Conservation (phyloP, 768 basidiomycete species). For the Saitozyma podzolica region DNA sequence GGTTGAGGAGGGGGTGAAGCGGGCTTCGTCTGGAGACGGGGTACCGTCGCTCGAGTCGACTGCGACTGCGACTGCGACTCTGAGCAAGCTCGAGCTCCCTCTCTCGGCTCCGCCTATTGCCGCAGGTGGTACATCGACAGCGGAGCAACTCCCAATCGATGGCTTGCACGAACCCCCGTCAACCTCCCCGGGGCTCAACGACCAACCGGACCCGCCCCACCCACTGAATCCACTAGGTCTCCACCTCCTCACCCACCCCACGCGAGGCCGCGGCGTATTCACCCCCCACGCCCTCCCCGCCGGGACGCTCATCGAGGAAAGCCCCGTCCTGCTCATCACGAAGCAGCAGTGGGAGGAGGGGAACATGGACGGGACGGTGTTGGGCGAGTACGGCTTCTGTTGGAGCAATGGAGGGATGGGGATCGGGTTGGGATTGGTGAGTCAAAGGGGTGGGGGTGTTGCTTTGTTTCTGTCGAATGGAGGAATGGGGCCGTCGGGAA, state of each 20-base stretch:
- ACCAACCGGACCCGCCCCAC: neutral
- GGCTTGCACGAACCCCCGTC: no score
- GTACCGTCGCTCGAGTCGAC: no score
- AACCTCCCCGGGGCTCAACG: no score
- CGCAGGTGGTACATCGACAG: no score
- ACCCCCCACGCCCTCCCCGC: slow-evolving; percentile 61
- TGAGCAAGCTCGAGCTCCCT: no score
- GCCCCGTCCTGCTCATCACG: slow-evolving; percentile 76
- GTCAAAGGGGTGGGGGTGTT: slow-evolving; percentile 37
- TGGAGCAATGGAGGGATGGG: slow-evolving; percentile 49
- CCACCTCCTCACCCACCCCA: slow-evolving; percentile 36
- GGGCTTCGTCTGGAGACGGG: no score
- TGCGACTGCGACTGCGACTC: no score
- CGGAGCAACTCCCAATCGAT: no score
- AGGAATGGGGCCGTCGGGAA: slow-evolving; percentile 46
- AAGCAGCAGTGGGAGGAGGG: slow-evolving; percentile 62
- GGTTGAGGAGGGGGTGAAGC: no score
- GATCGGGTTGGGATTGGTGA: slow-evolving; percentile 46
- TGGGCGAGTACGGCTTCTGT: slow-evolving; percentile 50
- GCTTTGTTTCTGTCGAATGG: slow-evolving; percentile 45
- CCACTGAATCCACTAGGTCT: slow-evolving; percentile 47
- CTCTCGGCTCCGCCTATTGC: no score
- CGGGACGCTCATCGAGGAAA: slow-evolving; percentile 72
- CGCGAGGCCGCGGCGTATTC: slow-evolving; percentile 53
- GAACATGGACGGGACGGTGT: slow-evolving; percentile 38